Evolutionary conservation across 768 basidiomycete species (phyloP).

Genomic region (Leccinellum luteum): DNA sequence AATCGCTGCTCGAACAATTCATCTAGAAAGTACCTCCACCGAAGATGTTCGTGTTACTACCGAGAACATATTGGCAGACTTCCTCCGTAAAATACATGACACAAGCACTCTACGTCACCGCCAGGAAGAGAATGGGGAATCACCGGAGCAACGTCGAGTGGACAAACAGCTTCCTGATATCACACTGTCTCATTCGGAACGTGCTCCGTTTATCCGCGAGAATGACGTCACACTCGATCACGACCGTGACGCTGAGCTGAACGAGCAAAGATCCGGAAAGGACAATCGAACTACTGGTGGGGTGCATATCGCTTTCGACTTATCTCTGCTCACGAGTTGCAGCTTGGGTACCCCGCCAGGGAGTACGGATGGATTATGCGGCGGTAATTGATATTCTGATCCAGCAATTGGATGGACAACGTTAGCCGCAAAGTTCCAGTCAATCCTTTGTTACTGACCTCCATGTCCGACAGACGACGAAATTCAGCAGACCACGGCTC

Average conservation of each 20-base stretch:
- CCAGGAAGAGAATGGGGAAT: slow-evolving; percentile 52
- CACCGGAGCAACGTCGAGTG: slow-evolving; percentile 37
- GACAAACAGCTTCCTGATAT: slow-evolving; percentile 60
- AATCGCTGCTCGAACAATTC: slow-evolving; percentile 4
- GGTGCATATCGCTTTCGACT: slow-evolving; percentile 9
- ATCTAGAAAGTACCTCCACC: slow-evolving; percentile 85
- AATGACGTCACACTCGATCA: slow-evolving; percentile 38
- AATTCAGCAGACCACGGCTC: slow-evolving; percentile 91
- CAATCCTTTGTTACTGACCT: slow-evolving; percentile 2
- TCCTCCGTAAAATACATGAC: slow-evolving; percentile 86
- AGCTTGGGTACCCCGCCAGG: slow-evolving; percentile 94
- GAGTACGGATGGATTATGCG: slow-evolving; percentile 85
- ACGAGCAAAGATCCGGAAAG: slow-evolving; percentile 41
- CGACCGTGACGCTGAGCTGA: slow-evolving; percentile 43
- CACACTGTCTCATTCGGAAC: slow-evolving; percentile 55
- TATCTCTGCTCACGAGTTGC: slow-evolving; percentile 5
- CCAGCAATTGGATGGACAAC: slow-evolving; percentile 78
- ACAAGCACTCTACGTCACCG: slow-evolving; percentile 73
- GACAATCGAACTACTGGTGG: slow-evolving; percentile 62
- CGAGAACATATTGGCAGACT: slow-evolving; percentile 84
- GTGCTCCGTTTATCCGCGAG: slow-evolving; percentile 52
- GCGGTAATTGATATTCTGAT: slow-evolving; percentile 93
- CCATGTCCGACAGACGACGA: slow-evolving; percentile 61
- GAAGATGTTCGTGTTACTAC: slow-evolving; percentile 91
- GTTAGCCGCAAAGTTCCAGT: slow-evolving; percentile 43